Base-by-base conservation (phyloP, 2,329 filamentous ascomycete genomes). In the Aspergillus pseudoterreus region DNA sequence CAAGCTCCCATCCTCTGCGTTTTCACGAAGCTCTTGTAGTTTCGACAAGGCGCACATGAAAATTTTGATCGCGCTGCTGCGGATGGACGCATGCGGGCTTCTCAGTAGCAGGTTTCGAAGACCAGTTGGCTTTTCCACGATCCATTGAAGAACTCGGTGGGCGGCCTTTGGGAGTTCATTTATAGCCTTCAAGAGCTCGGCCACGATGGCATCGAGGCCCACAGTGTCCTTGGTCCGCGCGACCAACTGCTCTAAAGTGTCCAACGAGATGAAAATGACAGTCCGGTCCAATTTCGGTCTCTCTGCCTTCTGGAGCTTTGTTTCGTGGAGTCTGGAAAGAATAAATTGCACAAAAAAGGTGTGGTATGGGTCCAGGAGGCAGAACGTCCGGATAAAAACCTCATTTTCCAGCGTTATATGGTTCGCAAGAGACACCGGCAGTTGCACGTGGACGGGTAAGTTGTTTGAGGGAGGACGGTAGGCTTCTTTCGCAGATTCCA, bases 221-320 rank as follows among this genome's bases (percentile, higher is more conserved):
- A 84, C 79, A 2, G 82, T 65, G 38, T 91, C 87, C 66, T 87
- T 90, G 4, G 82, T 79, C 51, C 90, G 82, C 43, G 86, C 82
- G 11, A 88, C 80, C 39, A 95, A 78, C 63, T 92, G 87, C 59
- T 92, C 87, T 35, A 95, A 71, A 59, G 92, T 88, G 51, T 79
- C 75, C 46, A 80, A 57, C 9, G 71, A 70, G 47, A 77, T 68
- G 33, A 64, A 66, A 24, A 78, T 65, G 22, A 70, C 69, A 27
- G 66, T 63, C 36, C 70, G 70, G 56, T 82, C 79, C 35, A 79
- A 57, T 6, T 57, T 63, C 48, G 75, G 72, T 14, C 78, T 69
- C 12, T 72, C 64, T 1, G 78, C 79, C 62, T 81, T 83, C n/a
- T 70, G 68, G 0, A 74, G 72, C 45, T 76, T 78, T 32, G 82